phyloP scores from a whole-genome alignment of 768 basidiomycete genomes.

The Suillus subalutaceus region DNA sequence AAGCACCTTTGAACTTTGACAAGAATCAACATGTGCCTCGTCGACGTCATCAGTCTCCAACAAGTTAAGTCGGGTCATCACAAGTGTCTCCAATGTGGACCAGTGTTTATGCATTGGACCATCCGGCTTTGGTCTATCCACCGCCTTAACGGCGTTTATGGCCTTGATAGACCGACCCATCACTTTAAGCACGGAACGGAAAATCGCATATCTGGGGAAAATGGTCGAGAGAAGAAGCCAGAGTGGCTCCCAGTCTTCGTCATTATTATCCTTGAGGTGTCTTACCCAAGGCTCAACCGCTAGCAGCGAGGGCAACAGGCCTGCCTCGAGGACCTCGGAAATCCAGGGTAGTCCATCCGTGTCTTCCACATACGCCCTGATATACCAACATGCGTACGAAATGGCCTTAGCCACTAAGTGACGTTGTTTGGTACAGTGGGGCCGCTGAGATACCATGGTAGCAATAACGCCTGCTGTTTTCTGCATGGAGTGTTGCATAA shows the following conservation, averaged over 20 bases:
- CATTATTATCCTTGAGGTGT: slow-evolving; percentile 18
- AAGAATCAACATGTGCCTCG: slow-evolving; percentile 23
- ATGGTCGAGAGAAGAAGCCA: slow-evolving; percentile 26
- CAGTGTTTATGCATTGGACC: slow-evolving; percentile 24
- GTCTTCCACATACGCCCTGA: slow-evolving; percentile 30
- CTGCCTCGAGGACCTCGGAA: slow-evolving; percentile 26
- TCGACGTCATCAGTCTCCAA: slow-evolving; percentile 13
- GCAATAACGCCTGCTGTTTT: slow-evolving; percentile 21
- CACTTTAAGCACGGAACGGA: slow-evolving; percentile 21
- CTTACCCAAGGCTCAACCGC: slow-evolving; percentile 29
- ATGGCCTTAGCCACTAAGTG: slow-evolving; percentile 26
- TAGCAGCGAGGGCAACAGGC: slow-evolving; percentile 28
- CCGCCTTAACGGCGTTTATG: slow-evolving; percentile 19
- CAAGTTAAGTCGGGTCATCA: slow-evolving; percentile 20
- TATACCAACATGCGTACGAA: slow-evolving; percentile 34
- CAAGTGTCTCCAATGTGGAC: slow-evolving; percentile 22
- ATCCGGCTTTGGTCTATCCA: slow-evolving; percentile 18
- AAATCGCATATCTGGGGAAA: slow-evolving; percentile 31
- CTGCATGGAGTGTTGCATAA: slow-evolving; percentile 25
- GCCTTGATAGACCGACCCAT: slow-evolving; percentile 18
- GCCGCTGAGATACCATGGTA: slow-evolving; percentile 16
- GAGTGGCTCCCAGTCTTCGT: slow-evolving; percentile 34
- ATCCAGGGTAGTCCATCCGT: slow-evolving; percentile 31
- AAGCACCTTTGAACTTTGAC: slow-evolving; percentile 29
- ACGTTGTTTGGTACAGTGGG: slow-evolving; percentile 6